phyloP scores from a whole-genome alignment of 2,329 filamentous ascomycete species.

The Trichophyton rubrum region DNA sequence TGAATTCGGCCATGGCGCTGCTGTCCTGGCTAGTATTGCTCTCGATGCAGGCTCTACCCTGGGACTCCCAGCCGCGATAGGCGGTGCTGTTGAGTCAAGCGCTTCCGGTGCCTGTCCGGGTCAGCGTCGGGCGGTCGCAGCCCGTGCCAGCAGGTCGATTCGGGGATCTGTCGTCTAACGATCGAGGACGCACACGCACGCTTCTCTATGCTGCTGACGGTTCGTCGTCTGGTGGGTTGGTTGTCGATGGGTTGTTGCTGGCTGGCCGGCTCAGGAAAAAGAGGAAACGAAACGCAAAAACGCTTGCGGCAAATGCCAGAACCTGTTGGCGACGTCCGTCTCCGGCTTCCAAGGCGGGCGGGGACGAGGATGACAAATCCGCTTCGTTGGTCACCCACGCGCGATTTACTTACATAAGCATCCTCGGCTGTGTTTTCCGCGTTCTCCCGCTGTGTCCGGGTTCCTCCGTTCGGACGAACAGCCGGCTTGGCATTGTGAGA shows the following conservation, averaged over 20 bases:
- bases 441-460: neutral
- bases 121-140: neutral
- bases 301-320: too few relatives aligned
- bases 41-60: too few relatives aligned
- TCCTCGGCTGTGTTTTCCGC: neutral
- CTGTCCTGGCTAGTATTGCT: neutral
- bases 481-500: too few relatives aligned
- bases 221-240: too few relatives aligned
- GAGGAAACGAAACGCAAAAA: too few relatives aligned
- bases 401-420: neutral
- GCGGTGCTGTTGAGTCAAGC: neutral
- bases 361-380: neutral
- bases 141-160: neutral
- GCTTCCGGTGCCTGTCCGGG: neutral
- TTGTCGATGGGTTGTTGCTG: too few relatives aligned
- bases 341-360: neutral
- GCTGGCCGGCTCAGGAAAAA: too few relatives aligned
- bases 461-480: neutral
- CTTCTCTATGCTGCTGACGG: too few relatives aligned
- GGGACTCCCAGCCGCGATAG: too few relatives aligned
- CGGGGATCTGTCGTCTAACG: neutral
- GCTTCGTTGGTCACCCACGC: neutral
- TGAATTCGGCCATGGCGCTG: constrained; percentile 55
- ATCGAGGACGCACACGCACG: neutral
- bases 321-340: neutral